Evolutionary conservation across 257 asterid genomes (phyloP).

Genomic region (Primulina huaijiensis): DNA sequence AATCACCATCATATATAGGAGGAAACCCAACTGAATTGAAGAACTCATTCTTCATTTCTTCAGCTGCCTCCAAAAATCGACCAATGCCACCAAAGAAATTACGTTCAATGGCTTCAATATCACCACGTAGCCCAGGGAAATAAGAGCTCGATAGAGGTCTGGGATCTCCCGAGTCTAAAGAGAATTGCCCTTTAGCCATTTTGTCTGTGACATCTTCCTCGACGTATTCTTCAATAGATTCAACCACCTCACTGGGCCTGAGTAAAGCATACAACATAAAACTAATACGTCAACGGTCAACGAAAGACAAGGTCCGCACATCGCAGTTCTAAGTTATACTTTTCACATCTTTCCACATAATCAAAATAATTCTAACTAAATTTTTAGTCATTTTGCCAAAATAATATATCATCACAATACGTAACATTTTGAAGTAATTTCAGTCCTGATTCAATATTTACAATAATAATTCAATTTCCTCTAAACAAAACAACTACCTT

Average conservation of each 20-base stretch:
- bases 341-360: not conserved
- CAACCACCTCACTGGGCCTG: conserved; percentile 84
- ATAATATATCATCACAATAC: too few species aligned
- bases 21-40: conserved; percentile 46
- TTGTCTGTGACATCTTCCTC: conserved; percentile 85
- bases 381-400: not conserved
- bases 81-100: conserved; percentile 40
- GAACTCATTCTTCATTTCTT: conserved; percentile 54
- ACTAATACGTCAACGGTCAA: too few species aligned
- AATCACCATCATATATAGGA: conserved; percentile 9
- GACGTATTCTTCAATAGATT: conserved; percentile 66
- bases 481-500: not conserved
- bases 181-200: conserved; percentile 48
- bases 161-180: conserved; percentile 34
- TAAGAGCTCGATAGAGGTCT: conserved; percentile 23
- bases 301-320: not conserved
- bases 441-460: not conserved
- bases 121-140: conserved; percentile 73
- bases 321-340: too few species aligned
- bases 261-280: conserved; percentile 15
- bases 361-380: not conserved
- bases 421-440: too few species aligned
- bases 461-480: not conserved
- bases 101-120: conserved; percentile 69
- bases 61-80: conserved; percentile 55